Evolutionary conservation across 805 yeast genomes (phyloP), one percentile per base, ranked within the genome.

Genomic region (Crinitomyces ghanaensis): DNA sequence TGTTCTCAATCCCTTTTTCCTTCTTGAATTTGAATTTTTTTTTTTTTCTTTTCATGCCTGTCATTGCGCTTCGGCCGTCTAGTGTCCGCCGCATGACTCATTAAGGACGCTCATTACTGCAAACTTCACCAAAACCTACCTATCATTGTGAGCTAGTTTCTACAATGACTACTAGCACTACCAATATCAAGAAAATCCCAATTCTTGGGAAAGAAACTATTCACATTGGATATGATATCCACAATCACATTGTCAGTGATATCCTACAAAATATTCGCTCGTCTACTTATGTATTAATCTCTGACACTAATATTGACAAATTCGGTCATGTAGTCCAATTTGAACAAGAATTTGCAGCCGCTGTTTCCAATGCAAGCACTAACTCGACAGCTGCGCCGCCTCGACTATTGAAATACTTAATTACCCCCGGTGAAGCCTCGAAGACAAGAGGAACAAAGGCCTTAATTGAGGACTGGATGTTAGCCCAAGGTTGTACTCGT

Each of bases 381-480:
- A 17, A 14, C 8, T n/a, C 20, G 9, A 28, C 16, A 4, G 16
- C 11, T 6, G 32, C 36, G 8, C 51, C 64, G 37, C 64, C 85
- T 2, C 70, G 98, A 42, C 57, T 91, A 22, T 60, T 91, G 36
- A 64, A 74, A 9, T 86, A 77, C 55, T 65, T 69, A 3, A 82
- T 91, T 11, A 65, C 91, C 4, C 98, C 98, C 1, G 98, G 98
- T 32, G 98, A 91, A 57, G 72, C 84, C 34, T 79, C 79, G 56
- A 91, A 91, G 62, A 77, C 72, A 37, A 71, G 98, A 46, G 73
- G 73, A 32, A 85, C 95, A 21, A 91, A 91, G 59, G 97, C 91
- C 18, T 74, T 72, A 7, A 86, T 91, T 36, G 98, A 91, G 61
- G 98, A 91, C 58, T 88, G 70, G 58, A 62, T 91, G 49, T 68